These are phyloP conservation scores for Fistulinella cinereoalba DNA, from an alignment of 1,284 basidiomycete genomes.

Conservation along the genomic window DNA sequence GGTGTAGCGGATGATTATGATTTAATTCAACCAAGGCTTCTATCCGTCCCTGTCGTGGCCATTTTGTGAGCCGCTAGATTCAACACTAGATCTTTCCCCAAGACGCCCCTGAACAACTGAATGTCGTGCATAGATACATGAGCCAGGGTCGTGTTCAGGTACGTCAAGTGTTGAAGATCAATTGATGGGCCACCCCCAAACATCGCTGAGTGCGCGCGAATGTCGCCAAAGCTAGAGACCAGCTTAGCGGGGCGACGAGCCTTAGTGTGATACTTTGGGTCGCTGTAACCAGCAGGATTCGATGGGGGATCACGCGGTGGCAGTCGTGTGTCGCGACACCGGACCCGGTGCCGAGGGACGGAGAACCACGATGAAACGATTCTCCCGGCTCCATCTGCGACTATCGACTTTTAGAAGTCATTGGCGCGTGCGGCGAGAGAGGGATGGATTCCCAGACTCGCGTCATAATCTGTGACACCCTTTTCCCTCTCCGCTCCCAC, in stretches of 20 bases:
- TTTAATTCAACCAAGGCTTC: slow-evolving; percentile 13
- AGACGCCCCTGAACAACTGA: slow-evolving; percentile 24
- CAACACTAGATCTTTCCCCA: slow-evolving; percentile 16
- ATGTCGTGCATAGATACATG: slow-evolving; percentile 25
- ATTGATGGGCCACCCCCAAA: slow-evolving; percentile 8
- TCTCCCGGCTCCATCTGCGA: slow-evolving; percentile 3
- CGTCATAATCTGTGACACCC: slow-evolving; percentile 1
- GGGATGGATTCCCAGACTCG: slow-evolving; percentile 8
- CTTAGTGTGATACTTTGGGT: no score
- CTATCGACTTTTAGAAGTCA: slow-evolving; percentile 10
- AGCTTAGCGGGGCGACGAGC: no score
- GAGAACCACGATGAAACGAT: slow-evolving; percentile 16
- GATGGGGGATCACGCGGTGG: slow-evolving; percentile 6
- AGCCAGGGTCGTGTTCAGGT: slow-evolving; percentile 32
- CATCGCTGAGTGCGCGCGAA: neutral
- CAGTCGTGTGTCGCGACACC: slow-evolving; percentile 11
- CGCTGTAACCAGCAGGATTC: neutral
- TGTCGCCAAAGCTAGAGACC: neutral
- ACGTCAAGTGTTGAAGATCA: slow-evolving; percentile 15
- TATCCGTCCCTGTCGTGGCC: slow-evolving; percentile 28
- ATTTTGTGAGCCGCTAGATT: slow-evolving; percentile 17
- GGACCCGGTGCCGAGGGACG: slow-evolving; percentile 17
- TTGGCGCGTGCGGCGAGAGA: neutral
- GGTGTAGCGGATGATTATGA: slow-evolving; percentile 6
- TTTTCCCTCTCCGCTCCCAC: slow-evolving; percentile 17